Conservation (phyloP, 495 filamentous ascomycete species). For the Pseudotulostoma volvatum region DNA sequence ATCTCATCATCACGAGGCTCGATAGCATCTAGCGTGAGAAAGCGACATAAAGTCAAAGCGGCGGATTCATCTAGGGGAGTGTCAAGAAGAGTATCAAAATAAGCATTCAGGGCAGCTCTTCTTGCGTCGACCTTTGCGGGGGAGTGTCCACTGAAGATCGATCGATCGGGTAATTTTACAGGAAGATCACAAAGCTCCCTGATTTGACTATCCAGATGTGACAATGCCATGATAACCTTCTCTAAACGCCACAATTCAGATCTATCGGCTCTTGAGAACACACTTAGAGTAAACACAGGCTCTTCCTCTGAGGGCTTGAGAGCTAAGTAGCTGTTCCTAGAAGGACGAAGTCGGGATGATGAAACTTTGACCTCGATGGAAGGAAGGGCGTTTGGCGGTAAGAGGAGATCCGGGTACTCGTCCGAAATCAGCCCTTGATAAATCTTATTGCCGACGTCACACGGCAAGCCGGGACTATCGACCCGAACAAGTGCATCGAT, state of each 20-base stretch:
- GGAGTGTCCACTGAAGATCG: conserved; percentile 80
- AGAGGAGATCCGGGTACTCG: conserved; percentile 63
- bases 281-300: conserved; percentile 79
- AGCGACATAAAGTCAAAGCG: conserved; percentile 72
- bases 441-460: conserved; percentile 17
- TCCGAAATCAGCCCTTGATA: conserved; percentile 62
- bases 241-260: conserved; percentile 84
- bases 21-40: conserved; percentile 72
- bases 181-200: conserved; percentile 51
- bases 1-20: conserved; percentile 55
- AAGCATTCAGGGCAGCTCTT: conserved; percentile 62
- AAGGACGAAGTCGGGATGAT: conserved; percentile 86
- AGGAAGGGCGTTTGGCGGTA: conserved; percentile 84
- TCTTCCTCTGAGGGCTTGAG: conserved; percentile 58
- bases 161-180: conserved; percentile 62
- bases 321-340: conserved; percentile 63
- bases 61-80: conserved; percentile 63
- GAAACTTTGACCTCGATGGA: conserved; percentile 71
- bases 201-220: conserved; percentile 63
- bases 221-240: conserved; percentile 71
- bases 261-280: conserved; percentile 62
- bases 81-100: conserved; percentile 70
- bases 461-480: conserved; percentile 18
- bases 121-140: conserved; percentile 87
- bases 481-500: conserved; percentile 25